These are phyloP conservation scores for Fusarium nematophilum DNA, from an alignment of 2,329 filamentous ascomycete genomes.

Conservation along the genomic window DNA sequence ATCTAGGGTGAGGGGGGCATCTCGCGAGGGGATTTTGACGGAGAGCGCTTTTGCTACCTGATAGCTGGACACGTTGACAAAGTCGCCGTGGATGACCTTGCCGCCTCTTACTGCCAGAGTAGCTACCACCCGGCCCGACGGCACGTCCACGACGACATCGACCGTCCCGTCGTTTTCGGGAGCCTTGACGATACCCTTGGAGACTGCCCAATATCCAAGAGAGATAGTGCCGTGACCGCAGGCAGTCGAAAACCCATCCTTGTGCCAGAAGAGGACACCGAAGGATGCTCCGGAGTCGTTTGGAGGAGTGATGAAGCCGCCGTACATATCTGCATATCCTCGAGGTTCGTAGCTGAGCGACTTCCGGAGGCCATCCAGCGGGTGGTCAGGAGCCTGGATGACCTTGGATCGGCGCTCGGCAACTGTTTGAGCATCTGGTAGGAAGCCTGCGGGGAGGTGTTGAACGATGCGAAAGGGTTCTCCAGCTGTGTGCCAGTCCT, in stretches of 20 bases:
- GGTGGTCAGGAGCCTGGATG: background rate
- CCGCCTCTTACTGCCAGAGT: background rate
- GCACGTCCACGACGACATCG: constrained; percentile 33
- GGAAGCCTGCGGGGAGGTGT: constrained; percentile 6
- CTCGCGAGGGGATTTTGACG: background rate
- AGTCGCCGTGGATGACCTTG: constrained; percentile 18
- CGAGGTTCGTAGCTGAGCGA: constrained; percentile 32
- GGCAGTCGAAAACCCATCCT: constrained; percentile 44
- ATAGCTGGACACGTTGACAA: constrained; percentile 34
- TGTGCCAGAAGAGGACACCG: constrained; percentile 45
- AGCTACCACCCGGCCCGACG: constrained; percentile 22
- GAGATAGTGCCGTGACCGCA: constrained; percentile 45
- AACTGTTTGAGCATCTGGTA: constrained; percentile 13
- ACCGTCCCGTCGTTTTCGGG: constrained; percentile 1
- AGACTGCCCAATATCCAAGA: constrained; percentile 41
- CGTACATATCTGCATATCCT: constrained; percentile 42
- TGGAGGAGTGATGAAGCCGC: constrained; percentile 39
- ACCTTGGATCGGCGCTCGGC: constrained; percentile 14
- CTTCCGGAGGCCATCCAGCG: constrained; percentile 24
- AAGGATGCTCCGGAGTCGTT: constrained; percentile 37
- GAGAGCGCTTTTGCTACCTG: constrained; percentile 15
- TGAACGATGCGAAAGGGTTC: constrained; percentile 43
- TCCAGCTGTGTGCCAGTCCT: constrained; percentile 44
- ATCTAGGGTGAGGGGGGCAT: background rate
- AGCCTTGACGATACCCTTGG: constrained; percentile 1